Evolutionary conservation across 805 yeast genomes (phyloP).

Genomic region (Metschnikowia noctiluminum): DNA sequence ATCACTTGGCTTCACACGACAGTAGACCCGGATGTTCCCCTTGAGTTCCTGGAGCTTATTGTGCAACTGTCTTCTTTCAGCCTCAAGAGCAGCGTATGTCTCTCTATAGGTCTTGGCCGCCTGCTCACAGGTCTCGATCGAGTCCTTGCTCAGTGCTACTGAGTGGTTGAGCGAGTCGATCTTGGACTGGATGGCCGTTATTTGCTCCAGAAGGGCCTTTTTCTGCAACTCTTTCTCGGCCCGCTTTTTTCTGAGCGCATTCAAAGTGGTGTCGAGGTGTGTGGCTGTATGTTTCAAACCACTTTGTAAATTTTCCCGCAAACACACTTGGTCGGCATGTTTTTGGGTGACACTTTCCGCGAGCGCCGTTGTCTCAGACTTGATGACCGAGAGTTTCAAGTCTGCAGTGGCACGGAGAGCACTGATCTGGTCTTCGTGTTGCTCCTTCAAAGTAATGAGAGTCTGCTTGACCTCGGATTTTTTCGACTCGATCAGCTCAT

Average conservation of each 20-base stretch:
- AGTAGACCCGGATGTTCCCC: slow-evolving; percentile 89
- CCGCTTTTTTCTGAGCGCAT: slow-evolving; percentile 3
- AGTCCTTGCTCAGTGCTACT: slow-evolving; percentile 2
- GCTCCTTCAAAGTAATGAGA: slow-evolving; percentile 25
- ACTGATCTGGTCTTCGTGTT: slow-evolving; percentile 20
- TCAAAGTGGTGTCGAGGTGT: not conserved
- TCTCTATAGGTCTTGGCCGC: slow-evolving; percentile 19
- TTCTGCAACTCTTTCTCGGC: slow-evolving; percentile 11
- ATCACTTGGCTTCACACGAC: slow-evolving; percentile 70
- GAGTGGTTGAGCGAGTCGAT: slow-evolving; percentile 10
- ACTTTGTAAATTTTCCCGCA: not conserved
- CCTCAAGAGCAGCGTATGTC: slow-evolving; percentile 48
- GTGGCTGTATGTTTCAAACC: not conserved
- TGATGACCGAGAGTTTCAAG: slow-evolving; percentile 8
- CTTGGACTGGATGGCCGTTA: slow-evolving; percentile 2
- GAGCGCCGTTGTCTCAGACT: slow-evolving; percentile 9
- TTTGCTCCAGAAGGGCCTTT: slow-evolving; percentile 3
- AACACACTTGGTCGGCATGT: not conserved
- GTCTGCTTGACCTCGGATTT: slow-evolving; percentile 22
- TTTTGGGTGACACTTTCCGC: not conserved
- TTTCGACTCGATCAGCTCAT: slow-evolving; percentile 7
- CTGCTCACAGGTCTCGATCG: slow-evolving; percentile 5
- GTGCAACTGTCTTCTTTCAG: slow-evolving; percentile 60
- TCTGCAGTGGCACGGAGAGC: slow-evolving; percentile 12
- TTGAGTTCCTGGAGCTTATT: slow-evolving; percentile 78